Evolutionary conservation across 1,139 yeast species (phyloP), one percentile per base, ranked within the genome.

Genomic region (Sugiyamaella sp.): DNA sequence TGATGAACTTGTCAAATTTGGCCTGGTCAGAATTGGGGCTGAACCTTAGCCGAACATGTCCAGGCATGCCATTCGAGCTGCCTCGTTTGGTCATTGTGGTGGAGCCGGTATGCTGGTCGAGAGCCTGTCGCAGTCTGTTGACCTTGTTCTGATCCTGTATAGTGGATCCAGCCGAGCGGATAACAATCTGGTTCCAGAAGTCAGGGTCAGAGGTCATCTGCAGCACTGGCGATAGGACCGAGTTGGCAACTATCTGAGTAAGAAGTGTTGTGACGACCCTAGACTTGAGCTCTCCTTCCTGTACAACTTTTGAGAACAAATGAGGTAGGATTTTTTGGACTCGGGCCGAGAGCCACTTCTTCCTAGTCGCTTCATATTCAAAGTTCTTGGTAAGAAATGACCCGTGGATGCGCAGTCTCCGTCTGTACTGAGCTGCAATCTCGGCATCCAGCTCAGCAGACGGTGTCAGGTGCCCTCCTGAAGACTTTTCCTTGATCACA

Each of bases 71-170:
- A n/a, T 22, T 46, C 38, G 16, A 22, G 32, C 46, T 29, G 20
- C 41, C 43, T 17, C 24, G 22, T 17, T 43, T 27, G 14, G 12
- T 33, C 10, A 22, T 5, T 9, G 35, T 37, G 5, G 42, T 52
- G 29, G 27, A 39, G 27, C 52, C 66, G 56, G 89, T 79, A 60
- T 87, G 91, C 58, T 82, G 78, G 58, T 84, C 86, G 46, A 91
- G 74, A 0, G 88, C 89, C 16, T 80, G 82, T 57, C 96, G 74
- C 16, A 90, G 76, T 60, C 82, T 81, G 59, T 85, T 82, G 0
- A 90, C 96, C 63, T 88, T 90, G 39, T 80, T 81, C 57, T 91
- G 76, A 63, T 89, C 95, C 58, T 83, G 84, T 64, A 91, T 74
- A 22, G 85, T 80, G 29, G 80, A 81, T 0, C 89, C 86, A 2